Base-by-base conservation (phyloP, 2,329 filamentous ascomycete genomes). In the Phialophora verrucosa region DNA sequence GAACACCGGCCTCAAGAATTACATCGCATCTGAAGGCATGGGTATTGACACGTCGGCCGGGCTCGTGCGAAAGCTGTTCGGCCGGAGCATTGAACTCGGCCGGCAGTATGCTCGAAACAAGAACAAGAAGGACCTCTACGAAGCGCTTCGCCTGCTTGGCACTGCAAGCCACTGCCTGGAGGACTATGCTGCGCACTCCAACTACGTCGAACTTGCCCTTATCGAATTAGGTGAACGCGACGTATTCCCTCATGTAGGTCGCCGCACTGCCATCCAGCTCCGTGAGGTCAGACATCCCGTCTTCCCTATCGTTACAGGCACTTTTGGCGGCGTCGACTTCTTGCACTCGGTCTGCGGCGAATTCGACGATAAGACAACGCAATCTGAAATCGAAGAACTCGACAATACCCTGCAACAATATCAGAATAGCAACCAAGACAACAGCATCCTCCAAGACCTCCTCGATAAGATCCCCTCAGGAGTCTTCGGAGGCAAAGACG, bases 261-360 rank as follows among this genome's bases (percentile, higher is more conserved):
- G 88, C 65, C 81, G 86, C 73, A 92, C 92, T n/a, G 81, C 83
- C 74, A 82, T 97, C 31, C 82, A 87, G 54, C 83, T 97, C 31
- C 82, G 85, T 38, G 92, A 91, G 53, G 89, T 86, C 64, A 83
- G 84, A 25, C 76, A 83, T 38, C 75, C 84, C 4, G 91, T 97
- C 67, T 97, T 91, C 73, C 93, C 93, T 6, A 82, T 94, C 68
- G 85, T 96, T 53, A 97, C 93, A 1, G 93, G 94, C 66, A 97
- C 93, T 6, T 97, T 97, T 78, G 93, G 93, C 68, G 93, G 93
- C 69, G 93, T 97, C 14, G 94, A 97, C 75, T 97, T 97, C 80
- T 82, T 97, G 67, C 92, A 96, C 81, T 95, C 91, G 7, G 93
- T 96, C 32, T 91, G 88, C 71, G 87, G 87, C 62, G 87, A 89